Percentiles rank a stretch among this genome's conserved stretches.
Evolutionary conservation across 1,284 basidiomycete species (phyloP).

Genomic region (Naganishia sp.): DNA sequence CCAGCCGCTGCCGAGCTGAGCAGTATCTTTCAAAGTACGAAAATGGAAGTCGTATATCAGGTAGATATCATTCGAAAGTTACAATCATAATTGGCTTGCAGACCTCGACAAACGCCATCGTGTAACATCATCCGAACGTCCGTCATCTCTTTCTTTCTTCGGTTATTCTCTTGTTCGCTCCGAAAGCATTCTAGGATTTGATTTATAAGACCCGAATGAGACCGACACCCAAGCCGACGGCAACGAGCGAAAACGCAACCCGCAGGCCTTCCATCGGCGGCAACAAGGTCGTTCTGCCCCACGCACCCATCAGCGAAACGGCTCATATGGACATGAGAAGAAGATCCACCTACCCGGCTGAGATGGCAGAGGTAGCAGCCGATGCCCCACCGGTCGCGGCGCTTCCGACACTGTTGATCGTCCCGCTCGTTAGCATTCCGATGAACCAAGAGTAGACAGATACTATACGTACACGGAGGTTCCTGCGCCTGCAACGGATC

Average conservation of each 20-base stretch:
- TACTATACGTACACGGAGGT: constrained; percentile 3
- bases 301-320: background rate
- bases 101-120: too few relatives aligned
- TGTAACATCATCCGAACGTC: too few relatives aligned
- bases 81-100: too few relatives aligned
- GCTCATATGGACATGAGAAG: background rate
- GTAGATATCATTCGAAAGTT: too few relatives aligned
- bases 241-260: constrained; percentile 20
- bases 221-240: constrained; percentile 12
- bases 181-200: too few relatives aligned
- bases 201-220: constrained; percentile 24
- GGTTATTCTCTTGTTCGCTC: too few relatives aligned
- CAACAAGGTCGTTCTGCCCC: constrained; percentile 4
- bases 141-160: too few relatives aligned
- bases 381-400: constrained; percentile 11
- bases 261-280: constrained; percentile 4
- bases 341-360: constrained; percentile 7
- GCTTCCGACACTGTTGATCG: constrained; percentile 13
- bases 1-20: too few relatives aligned
- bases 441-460: background rate
- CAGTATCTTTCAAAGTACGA: too few relatives aligned
- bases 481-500: constrained; percentile 11
- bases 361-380: constrained; percentile 9
- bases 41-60: too few relatives aligned
- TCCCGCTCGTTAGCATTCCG: too few relatives aligned